These are phyloP conservation scores for Pichia sp. DNA, from an alignment of 1,139 yeast species.

Conservation along the genomic window DNA sequence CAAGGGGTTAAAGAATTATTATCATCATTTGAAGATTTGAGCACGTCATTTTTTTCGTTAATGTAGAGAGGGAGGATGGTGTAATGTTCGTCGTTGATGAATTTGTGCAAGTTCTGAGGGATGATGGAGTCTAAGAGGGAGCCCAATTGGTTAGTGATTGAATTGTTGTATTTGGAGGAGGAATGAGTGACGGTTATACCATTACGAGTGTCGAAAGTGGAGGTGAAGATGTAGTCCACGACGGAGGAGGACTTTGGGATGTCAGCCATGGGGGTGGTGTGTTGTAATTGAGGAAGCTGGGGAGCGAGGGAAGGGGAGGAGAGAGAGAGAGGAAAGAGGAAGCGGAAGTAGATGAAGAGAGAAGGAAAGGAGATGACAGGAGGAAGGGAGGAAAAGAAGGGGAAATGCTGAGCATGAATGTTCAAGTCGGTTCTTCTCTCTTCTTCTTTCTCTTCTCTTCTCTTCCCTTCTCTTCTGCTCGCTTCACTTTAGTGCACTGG, in stretches of 20 bases:
- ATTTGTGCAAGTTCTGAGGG: constrained; percentile 37
- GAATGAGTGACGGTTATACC: constrained; percentile 4
- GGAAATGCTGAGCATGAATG: too few relatives aligned
- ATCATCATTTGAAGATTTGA: constrained; percentile 41
- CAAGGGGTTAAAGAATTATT: constrained; percentile 33
- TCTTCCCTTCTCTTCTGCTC: too few relatives aligned
- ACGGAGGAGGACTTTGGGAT: constrained; percentile 10
- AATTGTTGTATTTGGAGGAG: background rate
- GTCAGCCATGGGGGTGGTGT: background rate
- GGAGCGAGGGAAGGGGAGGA: too few relatives aligned
- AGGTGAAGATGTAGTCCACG: constrained; percentile 44
- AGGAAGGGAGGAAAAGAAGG: too few relatives aligned
- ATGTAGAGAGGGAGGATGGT: constrained; percentile 47
- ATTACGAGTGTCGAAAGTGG: constrained; percentile 47
- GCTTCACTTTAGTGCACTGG: too few relatives aligned
- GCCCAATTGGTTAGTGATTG: constrained; percentile 43
- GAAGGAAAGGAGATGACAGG: too few relatives aligned
- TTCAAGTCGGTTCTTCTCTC: too few relatives aligned
- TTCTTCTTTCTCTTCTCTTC: too few relatives aligned
- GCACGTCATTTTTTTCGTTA: constrained; percentile 39
- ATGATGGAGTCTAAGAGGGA: constrained; percentile 27
- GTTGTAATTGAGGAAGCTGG: too few relatives aligned
- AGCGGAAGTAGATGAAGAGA: too few relatives aligned
- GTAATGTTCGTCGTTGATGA: constrained; percentile 41
- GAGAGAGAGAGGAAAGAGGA: too few relatives aligned